phyloP scores from a whole-genome alignment of 148 eudicot species.

The Rhododendron ferrugineum region DNA sequence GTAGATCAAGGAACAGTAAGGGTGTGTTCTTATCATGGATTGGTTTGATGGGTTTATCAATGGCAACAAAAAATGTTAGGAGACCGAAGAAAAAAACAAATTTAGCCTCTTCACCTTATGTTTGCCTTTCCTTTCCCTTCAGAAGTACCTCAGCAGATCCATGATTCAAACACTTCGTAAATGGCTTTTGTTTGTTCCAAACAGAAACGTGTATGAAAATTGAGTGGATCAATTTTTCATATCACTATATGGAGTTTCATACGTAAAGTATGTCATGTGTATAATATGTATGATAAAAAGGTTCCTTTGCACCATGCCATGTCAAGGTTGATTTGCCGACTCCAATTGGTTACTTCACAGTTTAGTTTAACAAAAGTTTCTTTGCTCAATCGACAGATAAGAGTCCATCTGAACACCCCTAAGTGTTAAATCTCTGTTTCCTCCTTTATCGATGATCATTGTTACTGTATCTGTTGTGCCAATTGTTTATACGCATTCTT shows the following conservation, averaged over 20 bases:
- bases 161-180: not conserved
- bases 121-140: not conserved
- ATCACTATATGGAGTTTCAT: not conserved
- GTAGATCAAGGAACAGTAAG: not conserved
- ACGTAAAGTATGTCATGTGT: not conserved
- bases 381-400: not conserved
- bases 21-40: not conserved
- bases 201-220: not conserved
- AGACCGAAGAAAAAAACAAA: not conserved
- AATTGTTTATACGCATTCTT: constrained; percentile 7
- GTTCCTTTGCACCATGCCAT: not conserved
- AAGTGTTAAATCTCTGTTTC: not conserved
- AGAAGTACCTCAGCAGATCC: not conserved
- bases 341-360: not conserved
- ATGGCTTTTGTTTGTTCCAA: not conserved
- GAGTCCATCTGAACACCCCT: not conserved
- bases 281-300: not conserved
- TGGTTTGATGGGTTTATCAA: not conserved
- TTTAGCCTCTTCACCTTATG: not conserved
- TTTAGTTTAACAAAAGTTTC: not conserved
- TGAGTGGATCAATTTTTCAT: too few relatives aligned
- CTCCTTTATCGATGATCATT: too few relatives aligned
- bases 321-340: not conserved
- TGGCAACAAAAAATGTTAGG: not conserved
- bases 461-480: not conserved